Evolutionary conservation across 306 rosid genomes (phyloP).

Genomic region (Casuarina equisetifolia): DNA sequence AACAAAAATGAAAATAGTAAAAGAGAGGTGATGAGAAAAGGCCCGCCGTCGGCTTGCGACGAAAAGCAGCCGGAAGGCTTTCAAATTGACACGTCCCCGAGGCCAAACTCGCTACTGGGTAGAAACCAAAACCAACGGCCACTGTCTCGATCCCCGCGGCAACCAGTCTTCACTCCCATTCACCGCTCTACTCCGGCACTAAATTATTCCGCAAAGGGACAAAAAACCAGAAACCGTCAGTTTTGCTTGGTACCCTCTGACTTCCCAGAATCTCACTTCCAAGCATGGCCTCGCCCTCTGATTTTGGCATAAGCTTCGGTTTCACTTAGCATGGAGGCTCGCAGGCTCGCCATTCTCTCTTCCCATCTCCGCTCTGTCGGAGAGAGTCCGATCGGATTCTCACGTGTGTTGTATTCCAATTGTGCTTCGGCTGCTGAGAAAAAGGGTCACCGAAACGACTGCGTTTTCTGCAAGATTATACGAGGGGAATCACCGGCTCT

Average conservation of each 20-base stretch:
- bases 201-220: too few species aligned
- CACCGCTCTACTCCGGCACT: too few species aligned
- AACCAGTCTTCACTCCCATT: not conserved
- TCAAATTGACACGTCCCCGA: constrained; percentile 1
- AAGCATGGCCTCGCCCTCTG: constrained; percentile 14
- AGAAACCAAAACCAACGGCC: constrained; percentile 1
- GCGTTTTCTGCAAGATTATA: constrained; percentile 80
- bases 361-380: constrained; percentile 58
- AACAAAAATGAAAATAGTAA: too few species aligned
- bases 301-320: not conserved
- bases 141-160: not conserved
- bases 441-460: constrained; percentile 34
- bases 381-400: not conserved
- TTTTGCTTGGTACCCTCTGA: not conserved
- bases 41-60: too few species aligned
- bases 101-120: not conserved
- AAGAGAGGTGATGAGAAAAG: too few species aligned
- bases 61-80: not conserved
- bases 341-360: constrained; percentile 62
- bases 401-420: constrained; percentile 22
- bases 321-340: constrained; percentile 42
- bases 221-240: not conserved
- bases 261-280: constrained; percentile 1
- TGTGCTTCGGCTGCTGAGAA: constrained; percentile 26
- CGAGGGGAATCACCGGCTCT: constrained; percentile 70